phyloP scores from a whole-genome alignment of 108 stramenopile genomes.

The Pseudonitzschia multiseries region DNA sequence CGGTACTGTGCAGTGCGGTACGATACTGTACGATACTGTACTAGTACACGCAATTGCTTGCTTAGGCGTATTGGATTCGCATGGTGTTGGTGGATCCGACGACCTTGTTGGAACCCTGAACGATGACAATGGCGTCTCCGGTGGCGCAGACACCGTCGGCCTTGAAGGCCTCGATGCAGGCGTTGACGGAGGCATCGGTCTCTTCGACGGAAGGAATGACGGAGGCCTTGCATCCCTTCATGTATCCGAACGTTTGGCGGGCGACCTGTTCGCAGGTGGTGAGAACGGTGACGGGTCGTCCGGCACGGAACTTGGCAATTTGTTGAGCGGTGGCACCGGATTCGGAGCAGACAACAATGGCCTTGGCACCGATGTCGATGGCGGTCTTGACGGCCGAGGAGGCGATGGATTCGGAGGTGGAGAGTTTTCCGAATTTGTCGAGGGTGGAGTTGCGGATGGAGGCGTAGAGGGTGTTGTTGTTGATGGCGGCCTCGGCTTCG shows the following conservation, averaged over 20 bases:
- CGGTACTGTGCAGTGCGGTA: too few species aligned
- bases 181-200: constrained; percentile 68
- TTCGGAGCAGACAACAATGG: constrained; percentile 92
- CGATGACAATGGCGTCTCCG: constrained; percentile 91
- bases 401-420: constrained; percentile 87
- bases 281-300: constrained; percentile 85
- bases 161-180: constrained; percentile 61
- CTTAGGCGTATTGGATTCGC: constrained; percentile 63
- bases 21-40: too few species aligned
- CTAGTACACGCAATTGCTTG: too few species aligned
- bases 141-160: constrained; percentile 63
- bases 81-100: constrained; percentile 78
- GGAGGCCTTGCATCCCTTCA: constrained; percentile 68
- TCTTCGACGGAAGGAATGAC: constrained; percentile 65
- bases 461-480: constrained; percentile 75
- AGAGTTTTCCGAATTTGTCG: constrained; percentile 57
- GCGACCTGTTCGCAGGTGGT: constrained; percentile 80
- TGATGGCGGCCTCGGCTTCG: constrained; percentile 87
- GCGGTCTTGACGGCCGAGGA: constrained; percentile 97
- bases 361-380: constrained; percentile 89
- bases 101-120: constrained; percentile 64
- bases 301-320: constrained; percentile 97
- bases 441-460: constrained; percentile 83
- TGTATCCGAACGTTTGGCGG: constrained; percentile 77
- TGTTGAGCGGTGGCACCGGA: constrained; percentile 92